Conservation (phyloP, 192 early-diverging fungal genomes). For the Backusella australiensis region DNA sequence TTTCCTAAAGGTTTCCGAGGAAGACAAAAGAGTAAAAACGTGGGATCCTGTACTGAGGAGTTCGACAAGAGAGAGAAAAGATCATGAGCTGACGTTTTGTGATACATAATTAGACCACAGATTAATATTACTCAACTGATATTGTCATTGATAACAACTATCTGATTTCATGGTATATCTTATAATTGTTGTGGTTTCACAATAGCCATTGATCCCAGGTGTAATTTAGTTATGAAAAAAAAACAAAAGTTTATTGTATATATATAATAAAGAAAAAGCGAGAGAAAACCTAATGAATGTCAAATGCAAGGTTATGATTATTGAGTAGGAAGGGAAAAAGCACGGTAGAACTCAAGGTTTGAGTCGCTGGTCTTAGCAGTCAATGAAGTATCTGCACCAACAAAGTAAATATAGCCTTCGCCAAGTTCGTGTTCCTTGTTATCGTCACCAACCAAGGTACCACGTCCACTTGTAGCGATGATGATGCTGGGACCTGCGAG, state of each 20-base stretch:
- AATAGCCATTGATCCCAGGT: background rate
- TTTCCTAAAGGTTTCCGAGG: background rate
- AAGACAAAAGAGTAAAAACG: background rate
- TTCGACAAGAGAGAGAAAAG: background rate
- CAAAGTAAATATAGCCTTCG: conserved; percentile 80
- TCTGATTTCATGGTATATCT: background rate
- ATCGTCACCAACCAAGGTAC: conserved; percentile 37
- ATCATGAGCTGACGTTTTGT: background rate
- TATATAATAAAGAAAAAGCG: background rate
- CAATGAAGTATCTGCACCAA: conserved; percentile 58
- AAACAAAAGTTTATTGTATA: background rate
- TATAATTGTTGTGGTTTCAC: background rate
- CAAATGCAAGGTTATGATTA: background rate
- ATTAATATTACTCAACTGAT: background rate
- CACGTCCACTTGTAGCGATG: conserved; percentile 77
- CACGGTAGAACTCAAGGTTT: conserved; percentile 46
- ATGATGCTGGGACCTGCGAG: conserved; percentile 83
- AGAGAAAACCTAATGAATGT: background rate
- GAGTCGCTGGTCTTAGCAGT: conserved; percentile 37
- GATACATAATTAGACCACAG: background rate
- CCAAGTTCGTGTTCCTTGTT: conserved; percentile 39
- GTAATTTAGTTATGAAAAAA: background rate
- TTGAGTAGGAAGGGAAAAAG: conserved; percentile 37
- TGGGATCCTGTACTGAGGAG: background rate
- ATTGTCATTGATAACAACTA: background rate